These are phyloP conservation scores for Apiotrichum akiyoshidainum DNA, from an alignment of 1,284 basidiomycete species.

Conservation along the genomic window DNA sequence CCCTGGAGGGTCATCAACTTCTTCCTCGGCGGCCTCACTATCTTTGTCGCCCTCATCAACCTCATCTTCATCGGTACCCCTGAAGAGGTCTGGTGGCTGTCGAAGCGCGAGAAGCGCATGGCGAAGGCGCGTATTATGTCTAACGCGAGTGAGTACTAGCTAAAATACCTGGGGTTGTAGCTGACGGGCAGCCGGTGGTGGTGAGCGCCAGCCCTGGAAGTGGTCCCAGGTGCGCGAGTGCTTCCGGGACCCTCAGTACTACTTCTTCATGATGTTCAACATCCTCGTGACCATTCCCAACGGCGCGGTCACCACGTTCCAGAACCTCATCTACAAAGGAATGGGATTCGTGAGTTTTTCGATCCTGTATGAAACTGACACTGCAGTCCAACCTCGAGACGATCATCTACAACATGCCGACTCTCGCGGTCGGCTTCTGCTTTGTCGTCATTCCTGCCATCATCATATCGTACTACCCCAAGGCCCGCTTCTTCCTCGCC, in stretches of 20 bases:
- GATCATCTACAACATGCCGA: slow-evolving; percentile 17
- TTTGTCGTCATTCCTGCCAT: slow-evolving; percentile 17
- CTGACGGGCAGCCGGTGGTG: slow-evolving; percentile 2
- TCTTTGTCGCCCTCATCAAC: slow-evolving; percentile 17
- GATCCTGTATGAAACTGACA: too few species aligned
- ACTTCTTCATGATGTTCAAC: slow-evolving; percentile 8
- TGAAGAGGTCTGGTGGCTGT: slow-evolving; percentile 23
- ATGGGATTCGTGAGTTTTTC: slow-evolving; percentile 26
- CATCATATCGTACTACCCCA: slow-evolving; percentile 19
- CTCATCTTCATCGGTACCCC: slow-evolving; percentile 25
- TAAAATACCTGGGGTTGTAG: too few species aligned
- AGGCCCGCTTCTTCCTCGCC: slow-evolving; percentile 27
- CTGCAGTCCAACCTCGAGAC: slow-evolving; percentile 6
- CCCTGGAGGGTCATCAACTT: slow-evolving; percentile 30
- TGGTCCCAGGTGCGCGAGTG: slow-evolving; percentile 32
- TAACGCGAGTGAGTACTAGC: slow-evolving; percentile 11
- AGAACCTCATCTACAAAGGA: slow-evolving; percentile 19
- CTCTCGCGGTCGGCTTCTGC: slow-evolving; percentile 21
- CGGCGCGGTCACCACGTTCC: slow-evolving; percentile 18
- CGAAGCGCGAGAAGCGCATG: slow-evolving; percentile 22
- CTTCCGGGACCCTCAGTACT: slow-evolving; percentile 33
- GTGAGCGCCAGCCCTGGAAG: slow-evolving; percentile 28
- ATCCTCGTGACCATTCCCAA: not conserved
- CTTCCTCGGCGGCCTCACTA: slow-evolving; percentile 28
- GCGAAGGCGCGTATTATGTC: slow-evolving; percentile 23